Percentiles rank a stretch among this genome's conserved stretches.
Conservation (phyloP, 805 yeast genomes). For the Monosporozyma unispora region DNA sequence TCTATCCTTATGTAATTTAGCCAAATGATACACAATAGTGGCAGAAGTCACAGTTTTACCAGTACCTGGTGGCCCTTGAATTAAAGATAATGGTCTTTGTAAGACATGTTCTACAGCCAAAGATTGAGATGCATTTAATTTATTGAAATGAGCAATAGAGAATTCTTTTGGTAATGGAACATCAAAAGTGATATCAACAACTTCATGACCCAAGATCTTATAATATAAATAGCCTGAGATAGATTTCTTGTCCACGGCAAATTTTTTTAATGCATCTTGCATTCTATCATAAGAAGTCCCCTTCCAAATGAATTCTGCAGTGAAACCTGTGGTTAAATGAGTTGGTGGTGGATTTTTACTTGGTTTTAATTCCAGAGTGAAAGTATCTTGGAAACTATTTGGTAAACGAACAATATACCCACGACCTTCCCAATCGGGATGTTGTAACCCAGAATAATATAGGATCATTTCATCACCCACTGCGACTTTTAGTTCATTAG, state of each 20-base stretch:
- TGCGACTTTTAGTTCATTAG: slow-evolving; percentile 56
- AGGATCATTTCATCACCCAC: slow-evolving; percentile 79
- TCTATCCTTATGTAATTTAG: slow-evolving; percentile 49
- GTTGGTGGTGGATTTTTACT: slow-evolving; percentile 40
- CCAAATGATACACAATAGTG: slow-evolving; percentile 70
- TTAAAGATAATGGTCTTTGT: slow-evolving; percentile 63
- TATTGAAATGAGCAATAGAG: slow-evolving; percentile 58
- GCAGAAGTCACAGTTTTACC: slow-evolving; percentile 94
- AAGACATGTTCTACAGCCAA: slow-evolving; percentile 66
- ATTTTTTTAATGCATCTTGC: slow-evolving; percentile 64
- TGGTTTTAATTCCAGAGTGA: slow-evolving; percentile 58
- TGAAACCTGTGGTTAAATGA: slow-evolving; percentile 53
- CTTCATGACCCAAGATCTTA: slow-evolving; percentile 72
- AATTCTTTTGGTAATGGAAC: slow-evolving; percentile 51
- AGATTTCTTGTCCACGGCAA: slow-evolving; percentile 62
- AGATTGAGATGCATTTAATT: slow-evolving; percentile 68
- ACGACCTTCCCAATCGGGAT: slow-evolving; percentile 58
- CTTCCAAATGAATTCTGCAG: slow-evolving; percentile 86
- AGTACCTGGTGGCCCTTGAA: slow-evolving; percentile 96
- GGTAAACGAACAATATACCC: slow-evolving; percentile 73
- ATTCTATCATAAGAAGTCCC: slow-evolving; percentile 75
- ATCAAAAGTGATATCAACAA: slow-evolving; percentile 52
- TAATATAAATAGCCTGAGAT: slow-evolving; percentile 70
- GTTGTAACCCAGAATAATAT: slow-evolving; percentile 48
- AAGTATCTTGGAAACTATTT: slow-evolving; percentile 52